These are phyloP conservation scores for Staphylotrichum longicolle DNA, from an alignment of 495 filamentous ascomycete genomes.

Conservation along the genomic window DNA sequence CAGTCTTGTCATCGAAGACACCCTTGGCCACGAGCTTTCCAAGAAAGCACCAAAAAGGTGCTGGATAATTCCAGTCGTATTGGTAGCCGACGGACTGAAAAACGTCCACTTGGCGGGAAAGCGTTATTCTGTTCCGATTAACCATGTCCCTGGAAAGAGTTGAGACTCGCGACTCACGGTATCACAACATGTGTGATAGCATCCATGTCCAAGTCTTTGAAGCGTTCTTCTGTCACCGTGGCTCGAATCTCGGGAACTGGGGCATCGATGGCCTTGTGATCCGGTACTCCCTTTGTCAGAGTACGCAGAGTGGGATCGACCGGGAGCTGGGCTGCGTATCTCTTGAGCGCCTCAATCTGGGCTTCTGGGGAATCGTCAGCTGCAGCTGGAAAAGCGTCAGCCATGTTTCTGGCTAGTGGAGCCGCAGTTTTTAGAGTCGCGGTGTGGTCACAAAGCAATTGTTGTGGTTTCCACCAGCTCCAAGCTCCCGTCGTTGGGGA, in stretches of 20 bases:
- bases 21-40: slow-evolving; percentile 8
- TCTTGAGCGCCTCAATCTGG: no score
- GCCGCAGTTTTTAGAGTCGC: no score
- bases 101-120: slow-evolving; percentile 1
- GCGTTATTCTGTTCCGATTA: slow-evolving; percentile 1
- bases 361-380: no score
- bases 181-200: slow-evolving; percentile 4
- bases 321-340: no score
- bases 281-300: neutral
- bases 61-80: slow-evolving; percentile 10
- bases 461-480: no score
- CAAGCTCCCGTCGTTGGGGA: no score
- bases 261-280: neutral
- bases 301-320: neutral
- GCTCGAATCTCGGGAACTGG: slow-evolving; percentile 3
- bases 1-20: neutral
- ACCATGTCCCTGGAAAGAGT: neutral
- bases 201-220: neutral
- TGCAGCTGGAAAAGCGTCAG: no score
- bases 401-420: no score
- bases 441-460: no score
- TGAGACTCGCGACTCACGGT: neutral
- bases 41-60: slow-evolving; percentile 10
- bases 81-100: slow-evolving; percentile 12
- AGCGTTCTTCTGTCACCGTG: slow-evolving; percentile 4